phyloP scores from a whole-genome alignment of 2,329 filamentous ascomycete species.

The Exophiala viscosa region DNA sequence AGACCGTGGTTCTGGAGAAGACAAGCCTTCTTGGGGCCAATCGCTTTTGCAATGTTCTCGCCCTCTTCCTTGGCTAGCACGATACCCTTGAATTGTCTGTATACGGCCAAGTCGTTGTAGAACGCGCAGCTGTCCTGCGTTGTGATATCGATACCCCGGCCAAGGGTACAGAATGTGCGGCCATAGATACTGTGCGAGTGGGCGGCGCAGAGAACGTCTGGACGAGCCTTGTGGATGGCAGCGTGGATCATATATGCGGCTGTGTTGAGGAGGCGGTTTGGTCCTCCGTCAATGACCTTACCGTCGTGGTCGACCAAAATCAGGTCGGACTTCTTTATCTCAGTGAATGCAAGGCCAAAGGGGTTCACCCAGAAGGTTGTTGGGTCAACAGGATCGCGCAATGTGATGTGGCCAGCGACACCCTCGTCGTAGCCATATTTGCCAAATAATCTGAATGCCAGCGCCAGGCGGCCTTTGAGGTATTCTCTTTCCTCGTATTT shows the following conservation, averaged over 20 bases:
- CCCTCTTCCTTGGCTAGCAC: conserved; percentile 41
- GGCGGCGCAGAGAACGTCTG: conserved; percentile 57
- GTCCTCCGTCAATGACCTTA: conserved; percentile 40
- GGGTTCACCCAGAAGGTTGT: conserved; percentile 48
- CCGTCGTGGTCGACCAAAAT: conserved; percentile 40
- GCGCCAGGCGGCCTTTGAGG: conserved; percentile 45
- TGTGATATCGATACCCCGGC: conserved; percentile 56
- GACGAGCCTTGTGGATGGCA: conserved; percentile 56
- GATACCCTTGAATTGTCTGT: conserved; percentile 38
- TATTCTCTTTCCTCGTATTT: conserved; percentile 38
- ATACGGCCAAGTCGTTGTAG: conserved; percentile 42
- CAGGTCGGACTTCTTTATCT: conserved; percentile 41
- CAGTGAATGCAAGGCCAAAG: conserved; percentile 21
- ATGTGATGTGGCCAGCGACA: conserved; percentile 57
- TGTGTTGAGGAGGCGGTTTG: conserved; percentile 39
- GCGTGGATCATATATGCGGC: conserved; percentile 60
- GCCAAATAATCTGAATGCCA: conserved; percentile 57
- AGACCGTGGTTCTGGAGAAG: conserved; percentile 43
- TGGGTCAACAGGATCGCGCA: conserved; percentile 53
- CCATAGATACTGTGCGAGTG: conserved; percentile 59
- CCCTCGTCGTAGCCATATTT: conserved; percentile 58
- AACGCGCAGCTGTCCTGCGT: conserved; percentile 57
- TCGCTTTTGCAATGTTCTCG: conserved; percentile 35
- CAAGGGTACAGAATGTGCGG: conserved; percentile 60
- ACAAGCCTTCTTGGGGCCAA: conserved; percentile 40